Conservation (phyloP, 768 basidiomycete species). For the Rhizopogon roseolus region DNA sequence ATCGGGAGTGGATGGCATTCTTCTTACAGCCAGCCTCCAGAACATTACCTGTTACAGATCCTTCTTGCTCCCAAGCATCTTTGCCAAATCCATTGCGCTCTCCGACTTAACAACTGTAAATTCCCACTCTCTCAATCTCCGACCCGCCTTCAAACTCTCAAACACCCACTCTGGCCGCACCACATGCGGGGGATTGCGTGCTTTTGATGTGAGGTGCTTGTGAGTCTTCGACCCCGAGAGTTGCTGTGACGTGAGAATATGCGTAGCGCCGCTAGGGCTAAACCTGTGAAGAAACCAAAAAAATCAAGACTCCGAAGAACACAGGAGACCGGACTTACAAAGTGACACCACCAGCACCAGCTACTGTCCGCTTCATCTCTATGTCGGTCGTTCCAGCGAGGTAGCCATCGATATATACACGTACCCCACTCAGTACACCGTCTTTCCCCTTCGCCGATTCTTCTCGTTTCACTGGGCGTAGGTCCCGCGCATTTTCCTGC, state of each 20-base stretch:
- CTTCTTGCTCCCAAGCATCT: slow-evolving; percentile 25
- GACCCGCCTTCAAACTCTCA: slow-evolving; percentile 61
- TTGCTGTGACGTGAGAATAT: slow-evolving; percentile 71
- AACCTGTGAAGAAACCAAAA: slow-evolving; percentile 31
- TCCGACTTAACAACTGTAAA: slow-evolving; percentile 47
- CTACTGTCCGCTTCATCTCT: slow-evolving; percentile 68
- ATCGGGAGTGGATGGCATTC: not conserved
- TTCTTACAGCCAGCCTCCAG: not conserved
- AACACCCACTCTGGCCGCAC: slow-evolving; percentile 75
- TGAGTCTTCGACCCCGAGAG: slow-evolving; percentile 72
- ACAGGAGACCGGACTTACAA: slow-evolving; percentile 40
- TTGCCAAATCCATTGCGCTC: slow-evolving; percentile 32
- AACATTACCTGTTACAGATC: not conserved
- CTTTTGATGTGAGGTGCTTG: slow-evolving; percentile 49
- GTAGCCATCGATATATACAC: slow-evolving; percentile 70
- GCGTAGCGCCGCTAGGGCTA: slow-evolving; percentile 62
- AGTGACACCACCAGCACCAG: slow-evolving; percentile 60
- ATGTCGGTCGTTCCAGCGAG: slow-evolving; percentile 69
- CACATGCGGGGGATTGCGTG: slow-evolving; percentile 47
- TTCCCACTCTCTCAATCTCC: slow-evolving; percentile 51
- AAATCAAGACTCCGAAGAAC: not conserved
- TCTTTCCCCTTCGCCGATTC: not conserved
- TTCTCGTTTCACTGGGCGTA: slow-evolving; percentile 3
- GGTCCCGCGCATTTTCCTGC: slow-evolving; percentile 4
- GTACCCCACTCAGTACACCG: slow-evolving; percentile 37